Conservation (phyloP, 2,329 filamentous ascomycete species). For the Aspergillus sclerotialis region DNA sequence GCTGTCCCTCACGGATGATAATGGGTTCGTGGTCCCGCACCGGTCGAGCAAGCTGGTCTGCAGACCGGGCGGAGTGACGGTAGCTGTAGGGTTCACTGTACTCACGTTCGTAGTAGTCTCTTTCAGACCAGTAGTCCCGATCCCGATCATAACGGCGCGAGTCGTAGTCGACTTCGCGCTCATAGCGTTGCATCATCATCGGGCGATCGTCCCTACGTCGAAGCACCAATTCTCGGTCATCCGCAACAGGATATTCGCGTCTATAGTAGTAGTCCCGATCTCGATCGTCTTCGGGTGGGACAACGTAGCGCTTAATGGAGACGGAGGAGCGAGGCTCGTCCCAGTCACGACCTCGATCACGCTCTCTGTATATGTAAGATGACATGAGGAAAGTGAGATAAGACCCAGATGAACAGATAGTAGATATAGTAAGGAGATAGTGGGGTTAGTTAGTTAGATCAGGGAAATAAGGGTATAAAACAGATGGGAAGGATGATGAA, state of each 20-base stretch:
- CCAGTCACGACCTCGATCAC: conserved; percentile 34
- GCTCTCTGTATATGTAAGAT: conserved; percentile 34
- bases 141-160: conserved; percentile 37
- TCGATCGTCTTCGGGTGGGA: conserved; percentile 35
- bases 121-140: conserved; percentile 34
- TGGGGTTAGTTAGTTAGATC: too few species aligned
- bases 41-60: conserved; percentile 46
- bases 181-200: conserved; percentile 39
- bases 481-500: too few species aligned
- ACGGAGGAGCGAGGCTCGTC: conserved; percentile 36
- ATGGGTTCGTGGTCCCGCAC: conserved; percentile 38
- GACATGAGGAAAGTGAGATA: conserved; percentile 8
- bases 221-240: conserved; percentile 39
- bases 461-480: too few species aligned
- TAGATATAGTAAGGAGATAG: neutral
- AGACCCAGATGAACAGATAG: conserved; percentile 3
- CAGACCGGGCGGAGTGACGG: conserved; percentile 46
- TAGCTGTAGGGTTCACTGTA: conserved; percentile 36
- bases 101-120: conserved; percentile 40
- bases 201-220: conserved; percentile 39
- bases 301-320: conserved; percentile 52
- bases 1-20: conserved; percentile 47
- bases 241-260: conserved; percentile 22
- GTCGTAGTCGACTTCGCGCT: conserved; percentile 40
- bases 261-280: conserved; percentile 20